These are phyloP conservation scores for Mucor velutinosus DNA, from an alignment of 371 early-diverging fungal species.

Conservation along the genomic window DNA sequence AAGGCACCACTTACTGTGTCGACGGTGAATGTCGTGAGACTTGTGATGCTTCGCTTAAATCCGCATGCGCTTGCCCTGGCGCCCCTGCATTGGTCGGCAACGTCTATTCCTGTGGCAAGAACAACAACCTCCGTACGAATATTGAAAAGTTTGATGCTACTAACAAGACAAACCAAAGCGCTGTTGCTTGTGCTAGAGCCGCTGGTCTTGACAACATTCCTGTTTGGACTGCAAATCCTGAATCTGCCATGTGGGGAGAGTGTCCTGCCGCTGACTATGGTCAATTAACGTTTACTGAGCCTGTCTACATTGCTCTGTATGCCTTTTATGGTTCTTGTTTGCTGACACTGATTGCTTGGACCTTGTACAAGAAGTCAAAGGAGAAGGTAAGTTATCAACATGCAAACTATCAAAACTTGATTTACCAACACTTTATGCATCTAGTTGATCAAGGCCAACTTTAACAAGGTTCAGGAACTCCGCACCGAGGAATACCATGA, in stretches of 20 bases:
- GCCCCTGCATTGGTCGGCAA: slow-evolving; percentile 30
- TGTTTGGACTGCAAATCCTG: slow-evolving; percentile 38
- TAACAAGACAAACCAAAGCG: slow-evolving; percentile 46
- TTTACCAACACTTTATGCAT: neutral
- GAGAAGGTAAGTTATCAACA: slow-evolving; percentile 22
- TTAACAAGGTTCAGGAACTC: slow-evolving; percentile 11
- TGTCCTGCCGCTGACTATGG: slow-evolving; percentile 57
- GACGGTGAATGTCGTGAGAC: slow-evolving; percentile 53
- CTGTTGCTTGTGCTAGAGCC: slow-evolving; percentile 36
- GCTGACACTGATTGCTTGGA: slow-evolving; percentile 53
- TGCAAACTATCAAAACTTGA: no score
- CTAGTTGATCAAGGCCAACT: slow-evolving; percentile 9
- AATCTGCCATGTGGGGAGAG: slow-evolving; percentile 48
- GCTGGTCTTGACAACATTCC: slow-evolving; percentile 33
- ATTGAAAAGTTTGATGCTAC: slow-evolving; percentile 47
- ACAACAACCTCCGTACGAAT: slow-evolving; percentile 21
- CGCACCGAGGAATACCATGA: slow-evolving; percentile 11
- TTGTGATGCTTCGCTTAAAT: slow-evolving; percentile 33
- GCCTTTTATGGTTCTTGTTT: slow-evolving; percentile 66
- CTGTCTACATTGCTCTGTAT: slow-evolving; percentile 50
- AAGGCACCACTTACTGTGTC: slow-evolving; percentile 47
- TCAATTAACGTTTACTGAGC: slow-evolving; percentile 42
- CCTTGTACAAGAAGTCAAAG: slow-evolving; percentile 56
- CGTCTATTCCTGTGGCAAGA: slow-evolving; percentile 31
- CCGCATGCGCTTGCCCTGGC: slow-evolving; percentile 47